A percentile compares a stretch with the other conserved stretches of the same genome.
Evolutionary conservation across 345 rosid genomes (phyloP).

Genomic region (Eutrema japonicum): DNA sequence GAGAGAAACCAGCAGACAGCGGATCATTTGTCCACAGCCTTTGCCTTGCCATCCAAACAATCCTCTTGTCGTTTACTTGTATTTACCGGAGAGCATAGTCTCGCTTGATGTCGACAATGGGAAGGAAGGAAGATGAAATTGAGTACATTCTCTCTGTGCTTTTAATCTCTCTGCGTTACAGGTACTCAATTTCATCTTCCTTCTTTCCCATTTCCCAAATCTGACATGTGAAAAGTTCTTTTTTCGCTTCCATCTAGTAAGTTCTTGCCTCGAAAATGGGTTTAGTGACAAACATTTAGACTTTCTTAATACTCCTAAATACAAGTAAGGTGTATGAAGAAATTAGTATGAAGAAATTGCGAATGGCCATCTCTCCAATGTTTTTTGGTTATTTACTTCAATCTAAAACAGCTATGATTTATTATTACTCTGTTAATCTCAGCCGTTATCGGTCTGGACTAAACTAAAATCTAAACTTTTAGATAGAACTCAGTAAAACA

Average conservation of each 20-base stretch:
- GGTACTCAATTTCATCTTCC: slow-evolving; percentile 48
- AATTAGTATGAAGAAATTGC: too few species aligned
- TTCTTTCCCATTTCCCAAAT: background rate
- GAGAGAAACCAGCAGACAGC: background rate
- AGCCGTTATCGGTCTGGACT: too few species aligned
- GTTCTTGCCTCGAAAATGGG: too few species aligned
- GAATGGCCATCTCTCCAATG: too few species aligned
- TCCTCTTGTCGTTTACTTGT: slow-evolving; percentile 19
- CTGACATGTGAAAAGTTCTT: background rate
- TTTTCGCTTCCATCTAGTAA: background rate
- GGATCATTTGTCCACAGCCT: slow-evolving; percentile 9
- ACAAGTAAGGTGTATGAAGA: too few species aligned
- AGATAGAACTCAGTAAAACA: background rate
- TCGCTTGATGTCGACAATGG: background rate
- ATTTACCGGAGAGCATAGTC: slow-evolving; percentile 1
- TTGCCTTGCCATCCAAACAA: slow-evolving; percentile 22
- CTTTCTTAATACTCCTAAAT: too few species aligned
- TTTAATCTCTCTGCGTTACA: slow-evolving; percentile 67
- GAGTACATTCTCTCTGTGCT: slow-evolving; percentile 65
- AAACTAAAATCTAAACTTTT: background rate
- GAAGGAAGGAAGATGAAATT: too few species aligned
- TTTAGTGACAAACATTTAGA: too few species aligned
- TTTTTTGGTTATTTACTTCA: too few species aligned
- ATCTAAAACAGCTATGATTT: background rate
- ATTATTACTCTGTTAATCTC: too few species aligned